A percentile compares a stretch with the other conserved stretches of the same genome.
phyloP scores from a whole-genome alignment of 768 basidiomycete species.

The Hypholoma sublateritium region DNA sequence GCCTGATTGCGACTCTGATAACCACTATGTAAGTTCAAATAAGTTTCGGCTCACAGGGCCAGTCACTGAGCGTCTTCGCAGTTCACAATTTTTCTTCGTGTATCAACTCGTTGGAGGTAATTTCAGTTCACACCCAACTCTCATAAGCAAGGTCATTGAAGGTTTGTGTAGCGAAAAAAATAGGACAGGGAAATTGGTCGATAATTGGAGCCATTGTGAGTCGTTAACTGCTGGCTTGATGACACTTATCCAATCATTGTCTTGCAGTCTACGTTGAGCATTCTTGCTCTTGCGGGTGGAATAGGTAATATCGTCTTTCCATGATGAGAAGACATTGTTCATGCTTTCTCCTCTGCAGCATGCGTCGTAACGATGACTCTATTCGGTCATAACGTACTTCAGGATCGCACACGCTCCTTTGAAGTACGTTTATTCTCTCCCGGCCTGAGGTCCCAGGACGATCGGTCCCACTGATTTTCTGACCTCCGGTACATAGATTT shows the following conservation, averaged over 20 bases:
- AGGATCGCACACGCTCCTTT: not conserved
- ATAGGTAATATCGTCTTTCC: not conserved
- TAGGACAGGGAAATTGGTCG: constrained; percentile 3
- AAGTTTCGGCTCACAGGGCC: not conserved
- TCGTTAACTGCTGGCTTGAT: not conserved
- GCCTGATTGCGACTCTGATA: constrained; percentile 5
- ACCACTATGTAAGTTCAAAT: not conserved
- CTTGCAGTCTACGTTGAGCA: not conserved
- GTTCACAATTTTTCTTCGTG: constrained; percentile 3
- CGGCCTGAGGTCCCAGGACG: not conserved
- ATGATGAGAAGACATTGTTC: not conserved
- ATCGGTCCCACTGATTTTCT: not conserved
- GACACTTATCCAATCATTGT: not conserved
- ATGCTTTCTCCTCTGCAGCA: not conserved
- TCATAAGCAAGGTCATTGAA: not conserved
- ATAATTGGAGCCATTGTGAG: not conserved
- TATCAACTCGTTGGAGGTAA: constrained; percentile 5
- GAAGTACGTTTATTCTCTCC: not conserved
- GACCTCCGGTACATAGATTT: not conserved
- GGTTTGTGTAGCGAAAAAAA: not conserved
- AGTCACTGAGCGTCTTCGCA: not conserved
- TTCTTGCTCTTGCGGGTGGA: constrained; percentile 4
- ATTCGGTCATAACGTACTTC: not conserved
- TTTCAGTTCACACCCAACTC: not conserved
- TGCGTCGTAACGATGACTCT: constrained; percentile 6